Conservation (phyloP, 2,329 filamentous ascomycete genomes). For the Aspergillus aculeatinus region DNA sequence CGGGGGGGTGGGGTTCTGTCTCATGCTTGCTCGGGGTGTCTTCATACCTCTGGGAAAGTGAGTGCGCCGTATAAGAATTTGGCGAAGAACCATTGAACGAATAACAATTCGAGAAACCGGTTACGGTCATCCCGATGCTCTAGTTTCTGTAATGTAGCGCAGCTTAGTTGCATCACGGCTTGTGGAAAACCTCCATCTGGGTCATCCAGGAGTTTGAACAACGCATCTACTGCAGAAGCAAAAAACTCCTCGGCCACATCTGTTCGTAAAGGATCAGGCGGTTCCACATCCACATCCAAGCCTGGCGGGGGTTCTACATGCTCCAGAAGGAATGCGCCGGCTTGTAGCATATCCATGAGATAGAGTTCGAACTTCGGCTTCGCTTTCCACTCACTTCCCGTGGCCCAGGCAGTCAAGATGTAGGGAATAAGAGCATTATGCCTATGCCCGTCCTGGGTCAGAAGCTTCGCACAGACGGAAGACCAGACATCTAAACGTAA, state of each 20-base stretch:
- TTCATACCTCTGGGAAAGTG: slow-evolving; percentile 76
- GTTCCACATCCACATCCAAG: slow-evolving; percentile 70
- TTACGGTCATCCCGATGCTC: slow-evolving; percentile 67
- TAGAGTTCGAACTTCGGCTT: slow-evolving; percentile 89
- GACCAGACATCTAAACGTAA: slow-evolving; percentile 85
- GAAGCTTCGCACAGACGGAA: slow-evolving; percentile 77
- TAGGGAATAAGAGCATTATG: slow-evolving; percentile 79
- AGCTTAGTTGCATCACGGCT: slow-evolving; percentile 78
- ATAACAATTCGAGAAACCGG: slow-evolving; percentile 76
- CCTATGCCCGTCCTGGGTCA: slow-evolving; percentile 72
- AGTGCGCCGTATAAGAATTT: slow-evolving; percentile 81
- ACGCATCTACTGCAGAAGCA: slow-evolving; percentile 71
- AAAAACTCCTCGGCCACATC: slow-evolving; percentile 87
- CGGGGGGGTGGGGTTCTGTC: not conserved
- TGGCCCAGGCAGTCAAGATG: slow-evolving; percentile 82
- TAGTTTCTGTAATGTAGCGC: slow-evolving; percentile 76
- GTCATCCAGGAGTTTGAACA: slow-evolving; percentile 86
- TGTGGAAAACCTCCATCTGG: slow-evolving; percentile 84
- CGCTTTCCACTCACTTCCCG: slow-evolving; percentile 85
- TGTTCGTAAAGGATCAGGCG: slow-evolving; percentile 67
- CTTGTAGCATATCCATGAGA: slow-evolving; percentile 89
- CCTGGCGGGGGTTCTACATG: slow-evolving; percentile 74
- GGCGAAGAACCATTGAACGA: slow-evolving; percentile 90
- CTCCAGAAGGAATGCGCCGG: slow-evolving; percentile 87
- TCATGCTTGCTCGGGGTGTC: not conserved